phyloP scores from a whole-genome alignment of 2,329 filamentous ascomycete species.

The Alternaria triticina region DNA sequence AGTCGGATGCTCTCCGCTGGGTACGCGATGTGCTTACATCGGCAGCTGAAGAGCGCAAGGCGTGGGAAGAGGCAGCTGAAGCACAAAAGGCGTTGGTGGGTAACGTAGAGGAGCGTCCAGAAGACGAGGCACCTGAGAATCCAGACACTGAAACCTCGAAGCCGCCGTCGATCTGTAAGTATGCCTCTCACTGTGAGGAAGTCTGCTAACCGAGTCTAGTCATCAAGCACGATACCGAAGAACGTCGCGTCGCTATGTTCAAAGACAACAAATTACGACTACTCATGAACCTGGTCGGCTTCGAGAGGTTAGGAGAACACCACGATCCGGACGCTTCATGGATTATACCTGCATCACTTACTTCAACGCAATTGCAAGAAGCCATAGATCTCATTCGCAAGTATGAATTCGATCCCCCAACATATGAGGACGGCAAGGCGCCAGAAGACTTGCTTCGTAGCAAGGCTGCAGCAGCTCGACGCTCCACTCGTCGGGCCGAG shows the following conservation, averaged over 20 bases:
- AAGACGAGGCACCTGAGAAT: conserved; percentile 38
- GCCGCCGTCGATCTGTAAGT: conserved; percentile 55
- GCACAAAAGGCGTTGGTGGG: conserved; percentile 58
- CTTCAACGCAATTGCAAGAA: conserved; percentile 70
- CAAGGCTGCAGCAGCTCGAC: conserved; percentile 60
- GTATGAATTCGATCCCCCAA: conserved; percentile 77
- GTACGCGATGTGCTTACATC: conserved; percentile 72
- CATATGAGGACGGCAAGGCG: conserved; percentile 74
- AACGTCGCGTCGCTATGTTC: conserved; percentile 76
- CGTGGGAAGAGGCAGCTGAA: conserved; percentile 76
- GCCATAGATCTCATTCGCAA: conserved; percentile 75
- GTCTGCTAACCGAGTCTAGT: conserved; percentile 25
- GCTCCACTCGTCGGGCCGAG: conserved; percentile 56
- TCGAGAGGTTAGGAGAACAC: conserved; percentile 69
- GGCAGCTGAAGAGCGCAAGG: conserved; percentile 74
- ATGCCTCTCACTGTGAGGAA: conserved; percentile 23
- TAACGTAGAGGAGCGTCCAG: conserved; percentile 34
- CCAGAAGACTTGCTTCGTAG: conserved; percentile 82
- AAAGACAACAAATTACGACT: conserved; percentile 88
- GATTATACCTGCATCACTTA: conserved; percentile 73
- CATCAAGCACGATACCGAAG: conserved; percentile 66
- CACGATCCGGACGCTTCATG: conserved; percentile 79
- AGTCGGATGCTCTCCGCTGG: conserved; percentile 80
- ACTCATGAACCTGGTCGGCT: conserved; percentile 77
- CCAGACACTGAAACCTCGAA: conserved; percentile 41